Conservation (phyloP, 345 rosid species). For the Populus davidiana region DNA sequence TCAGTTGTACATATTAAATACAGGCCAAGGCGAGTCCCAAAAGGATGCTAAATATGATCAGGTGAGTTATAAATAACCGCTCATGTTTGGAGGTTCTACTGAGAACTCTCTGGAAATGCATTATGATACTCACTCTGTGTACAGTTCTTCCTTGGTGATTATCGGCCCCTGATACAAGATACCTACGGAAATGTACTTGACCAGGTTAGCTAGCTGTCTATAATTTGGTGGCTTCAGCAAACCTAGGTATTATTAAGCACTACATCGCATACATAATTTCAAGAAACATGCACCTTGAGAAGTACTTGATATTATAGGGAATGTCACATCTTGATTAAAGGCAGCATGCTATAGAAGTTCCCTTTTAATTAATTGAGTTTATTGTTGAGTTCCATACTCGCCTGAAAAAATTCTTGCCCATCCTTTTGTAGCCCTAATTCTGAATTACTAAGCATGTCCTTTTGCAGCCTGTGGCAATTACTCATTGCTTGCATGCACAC, state of each 20-base stretch:
- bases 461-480: not conserved
- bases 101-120: not conserved
- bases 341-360: not conserved
- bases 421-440: not conserved
- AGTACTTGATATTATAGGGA: not conserved
- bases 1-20: constrained; percentile 77
- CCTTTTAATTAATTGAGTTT: not conserved
- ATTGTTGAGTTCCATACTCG: not conserved
- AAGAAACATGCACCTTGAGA: not conserved
- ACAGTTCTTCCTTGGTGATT: constrained; percentile 98
- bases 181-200: constrained; percentile 79
- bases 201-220: constrained; percentile 56
- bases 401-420: not conserved
- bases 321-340: not conserved
- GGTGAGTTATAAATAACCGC: constrained; percentile 40
- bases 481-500: not conserved
- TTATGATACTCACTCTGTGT: not conserved
- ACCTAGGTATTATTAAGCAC: constrained; percentile 2
- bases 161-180: constrained; percentile 90
- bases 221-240: constrained; percentile 9
- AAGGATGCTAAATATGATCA: constrained; percentile 93
- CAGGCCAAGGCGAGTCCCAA: constrained; percentile 98
- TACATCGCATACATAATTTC: not conserved
- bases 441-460: not conserved
- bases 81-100: constrained; percentile 13